Percentiles rank a stretch among this genome's conserved stretches.
phyloP scores from a whole-genome alignment of 2,329 filamentous ascomycete genomes.

The Verticillium nubilum region DNA sequence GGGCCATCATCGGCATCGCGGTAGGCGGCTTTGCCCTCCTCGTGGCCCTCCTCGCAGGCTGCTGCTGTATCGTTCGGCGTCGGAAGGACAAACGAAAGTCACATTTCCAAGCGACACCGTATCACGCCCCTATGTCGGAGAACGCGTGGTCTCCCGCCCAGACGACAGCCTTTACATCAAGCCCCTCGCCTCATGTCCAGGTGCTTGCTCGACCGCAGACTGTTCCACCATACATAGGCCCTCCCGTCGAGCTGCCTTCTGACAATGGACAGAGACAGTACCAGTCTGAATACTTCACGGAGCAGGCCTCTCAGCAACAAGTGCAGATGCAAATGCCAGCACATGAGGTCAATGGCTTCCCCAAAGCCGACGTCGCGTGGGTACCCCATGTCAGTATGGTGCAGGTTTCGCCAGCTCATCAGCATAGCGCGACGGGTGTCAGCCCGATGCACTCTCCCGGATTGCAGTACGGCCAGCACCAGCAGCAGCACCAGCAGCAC shows the following conservation, averaged over 20 bases:
- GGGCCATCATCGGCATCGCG: conserved; percentile 39
- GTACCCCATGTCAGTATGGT: conserved; percentile 26
- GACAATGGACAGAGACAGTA: not conserved
- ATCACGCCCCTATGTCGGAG: conserved; percentile 10
- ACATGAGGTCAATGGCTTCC: not conserved
- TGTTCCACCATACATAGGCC: conserved; percentile 12
- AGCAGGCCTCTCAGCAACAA: conserved; percentile 16
- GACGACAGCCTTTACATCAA: conserved; percentile 2
- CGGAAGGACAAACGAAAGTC: not conserved
- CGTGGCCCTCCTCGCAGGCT: conserved; percentile 14
- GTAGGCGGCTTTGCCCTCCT: conserved; percentile 28
- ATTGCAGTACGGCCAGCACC: not conserved
- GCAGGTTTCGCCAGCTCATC: conserved; percentile 11
- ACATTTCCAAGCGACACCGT: conserved; percentile 4
- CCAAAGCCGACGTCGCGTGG: conserved; percentile 16
- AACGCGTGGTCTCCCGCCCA: conserved; percentile 8
- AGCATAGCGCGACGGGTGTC: not conserved
- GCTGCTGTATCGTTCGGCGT: conserved; percentile 25
- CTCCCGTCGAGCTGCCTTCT: conserved; percentile 22
- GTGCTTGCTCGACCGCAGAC: conserved; percentile 6
- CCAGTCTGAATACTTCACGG: conserved; percentile 9
- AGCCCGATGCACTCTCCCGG: not conserved
- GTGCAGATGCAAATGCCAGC: not conserved
- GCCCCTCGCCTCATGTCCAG: conserved; percentile 2
- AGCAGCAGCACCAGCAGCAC: not conserved